Evolutionary conservation across 176 grass and related monocot genomes (phyloP).

Genomic region (Carex scoparia): DNA sequence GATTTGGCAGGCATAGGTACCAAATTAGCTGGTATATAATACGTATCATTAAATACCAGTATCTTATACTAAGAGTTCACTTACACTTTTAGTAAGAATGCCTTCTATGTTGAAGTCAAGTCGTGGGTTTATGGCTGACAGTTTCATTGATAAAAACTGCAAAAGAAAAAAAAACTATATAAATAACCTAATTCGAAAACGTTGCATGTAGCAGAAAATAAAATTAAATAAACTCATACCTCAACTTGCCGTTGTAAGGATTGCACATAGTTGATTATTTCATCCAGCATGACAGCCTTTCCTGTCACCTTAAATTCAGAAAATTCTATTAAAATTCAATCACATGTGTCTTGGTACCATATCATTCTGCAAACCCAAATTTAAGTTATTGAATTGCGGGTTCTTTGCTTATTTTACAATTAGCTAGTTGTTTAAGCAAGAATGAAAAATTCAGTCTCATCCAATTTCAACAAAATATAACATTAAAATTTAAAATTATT

Average conservation of each 20-base stretch:
- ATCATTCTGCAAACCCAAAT: neutral
- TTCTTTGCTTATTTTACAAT: neutral
- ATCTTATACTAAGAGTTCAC: neutral
- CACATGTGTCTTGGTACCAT: neutral
- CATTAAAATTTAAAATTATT: neutral
- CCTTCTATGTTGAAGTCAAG: slow-evolving; percentile 56
- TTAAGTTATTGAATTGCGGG: neutral
- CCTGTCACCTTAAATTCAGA: slow-evolving; percentile 49
- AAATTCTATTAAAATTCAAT: neutral
- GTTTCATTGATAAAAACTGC: slow-evolving; percentile 87
- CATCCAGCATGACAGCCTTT: slow-evolving; percentile 77
- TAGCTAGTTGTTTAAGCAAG: neutral
- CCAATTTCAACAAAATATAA: neutral
- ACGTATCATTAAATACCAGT: neutral
- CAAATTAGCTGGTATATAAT: neutral
- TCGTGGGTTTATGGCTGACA: slow-evolving; percentile 54
- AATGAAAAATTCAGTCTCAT: neutral
- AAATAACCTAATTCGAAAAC: neutral
- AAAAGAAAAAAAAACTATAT: slow-evolving; percentile 26
- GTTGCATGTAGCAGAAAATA: neutral
- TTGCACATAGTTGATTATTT: slow-evolving; percentile 81
- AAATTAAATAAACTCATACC: slow-evolving; percentile 31
- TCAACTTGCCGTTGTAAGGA: slow-evolving; percentile 73
- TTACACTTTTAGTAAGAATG: slow-evolving; percentile 65
- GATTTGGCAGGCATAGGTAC: neutral